Base-by-base conservation (phyloP, 2,329 filamentous ascomycete genomes). In the Hypoxylon sp. region DNA sequence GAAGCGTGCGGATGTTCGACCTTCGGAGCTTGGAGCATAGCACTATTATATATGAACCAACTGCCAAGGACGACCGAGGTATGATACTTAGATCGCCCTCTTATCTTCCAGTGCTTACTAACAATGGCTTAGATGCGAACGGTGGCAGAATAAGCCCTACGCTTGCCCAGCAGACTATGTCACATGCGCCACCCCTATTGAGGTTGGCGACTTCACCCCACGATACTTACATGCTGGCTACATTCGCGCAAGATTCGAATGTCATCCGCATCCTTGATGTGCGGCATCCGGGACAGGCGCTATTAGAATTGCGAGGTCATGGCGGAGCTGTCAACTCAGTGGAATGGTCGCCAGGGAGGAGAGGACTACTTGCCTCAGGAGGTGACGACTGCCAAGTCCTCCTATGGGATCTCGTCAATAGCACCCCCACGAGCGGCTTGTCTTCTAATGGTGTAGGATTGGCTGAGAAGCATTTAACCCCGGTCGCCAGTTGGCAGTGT, bases 1-100 rank as follows among this genome's bases (percentile, higher is more conserved):
- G 96, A 42, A 98, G 95, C 79, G 96, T 99, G 27, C 90, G 96
- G 74, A 99, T 99, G 96, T 99, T 99, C 81, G 96, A 99, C 80
- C 85, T 99, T 68, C 89, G 96, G 77, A 98, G 95, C 79, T 83
- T 99, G 58, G 96, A 99, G 79, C 96, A 99, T 80, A 98, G 94
- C 72, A 99, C 96, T 55, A 99, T 99, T 79, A 99, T 99, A 71
- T 99, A 99, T 79, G 96, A 99, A 80, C 96, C 96, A 3, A 95
- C 93, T 0, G 92, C 94, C 73, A 98, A 98, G 82, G 90, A 91
- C 68, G 89, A 91, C 48, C 83, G 88, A 84, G 87, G 92, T 93
- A 83, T 72, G 82, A 27, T 77, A 21, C 31, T 24, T 46, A 17
- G 7, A 48, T 27, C 42, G 3, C 27, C 31, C 44, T 5, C 15